phyloP scores from a whole-genome alignment of 345 rosid genomes.

The Sonneratia caseolaris region DNA sequence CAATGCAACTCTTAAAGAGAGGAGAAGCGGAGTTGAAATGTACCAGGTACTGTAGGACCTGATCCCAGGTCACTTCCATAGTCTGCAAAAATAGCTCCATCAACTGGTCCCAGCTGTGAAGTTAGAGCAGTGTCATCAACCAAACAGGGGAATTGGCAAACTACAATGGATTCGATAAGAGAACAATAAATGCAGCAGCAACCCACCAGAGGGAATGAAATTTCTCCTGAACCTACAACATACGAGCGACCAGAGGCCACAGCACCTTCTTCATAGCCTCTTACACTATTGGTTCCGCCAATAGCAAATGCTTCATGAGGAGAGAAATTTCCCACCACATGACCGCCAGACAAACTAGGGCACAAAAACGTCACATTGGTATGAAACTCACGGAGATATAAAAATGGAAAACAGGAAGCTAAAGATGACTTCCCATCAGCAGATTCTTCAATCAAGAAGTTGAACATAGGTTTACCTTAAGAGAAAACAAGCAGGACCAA shows the following conservation, averaged over 20 bases:
- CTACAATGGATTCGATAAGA: background rate
- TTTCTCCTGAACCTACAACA: conserved; percentile 77
- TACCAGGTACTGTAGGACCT: conserved; percentile 75
- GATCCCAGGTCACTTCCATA: conserved; percentile 91
- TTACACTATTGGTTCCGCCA: conserved; percentile 90
- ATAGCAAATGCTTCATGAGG: conserved; percentile 93
- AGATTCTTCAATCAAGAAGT: background rate
- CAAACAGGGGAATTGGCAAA: background rate
- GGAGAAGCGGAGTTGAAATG: background rate
- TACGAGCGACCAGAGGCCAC: conserved; percentile 93
- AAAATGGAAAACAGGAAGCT: background rate
- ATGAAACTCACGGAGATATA: background rate
- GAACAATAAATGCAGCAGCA: background rate
- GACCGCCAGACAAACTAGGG: conserved; percentile 72
- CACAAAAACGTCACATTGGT: conserved; percentile 7
- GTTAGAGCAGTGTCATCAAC: background rate
- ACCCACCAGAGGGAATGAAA: conserved; percentile 78
- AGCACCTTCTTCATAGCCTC: conserved; percentile 98
- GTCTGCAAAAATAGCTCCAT: conserved; percentile 78
- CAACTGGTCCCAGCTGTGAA: conserved; percentile 74
- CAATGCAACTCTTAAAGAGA: no score
- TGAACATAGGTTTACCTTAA: conserved; percentile 37
- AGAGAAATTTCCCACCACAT: conserved; percentile 76
- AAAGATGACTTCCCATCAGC: background rate
- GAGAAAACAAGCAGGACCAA: conserved; percentile 70